Base-by-base conservation (phyloP, 75 land plant genomes). In the Picea sitchensis region DNA sequence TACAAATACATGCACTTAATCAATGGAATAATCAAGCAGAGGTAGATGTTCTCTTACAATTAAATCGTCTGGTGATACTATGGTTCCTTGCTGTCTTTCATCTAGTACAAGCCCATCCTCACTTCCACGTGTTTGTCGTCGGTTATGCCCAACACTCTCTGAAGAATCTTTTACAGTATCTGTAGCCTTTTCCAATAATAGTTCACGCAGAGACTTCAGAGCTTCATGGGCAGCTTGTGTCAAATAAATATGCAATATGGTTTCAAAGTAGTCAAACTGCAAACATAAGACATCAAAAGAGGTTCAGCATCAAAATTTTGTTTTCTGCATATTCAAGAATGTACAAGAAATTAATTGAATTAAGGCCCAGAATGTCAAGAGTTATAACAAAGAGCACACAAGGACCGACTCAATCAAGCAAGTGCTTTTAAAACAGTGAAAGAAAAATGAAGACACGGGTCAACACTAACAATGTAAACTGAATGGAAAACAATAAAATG, bases 251-350 rank as follows among this genome's bases (percentile, higher is more conserved):
- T 85, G 81, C 79, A 97, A 84, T 44, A 97, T 86, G 58, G 98
- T 87, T 79, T 97, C 98, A 65, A 97, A 86, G 84, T 93, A 97
- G 58, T 94, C 94, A 56, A 97, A 89, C 99, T 97, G 92, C 87
- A 87, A 38, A 78, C 60, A 34, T 44, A 1, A 76, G 12, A 63
- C 54, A 78, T 18, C 51, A 5, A 14, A 69, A 18, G n/a, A 20
- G n/a, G 3, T 71, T 64, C 73, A 71, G 54, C 73, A 38, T 71
- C n/a, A 71, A 44, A 44, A n/a, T 18, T 41, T 69, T 41, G 18
- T 15, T 34, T 41, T 51, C 56, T 51, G 56, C 12, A 9, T 47
- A 38, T 44, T n/a, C 36, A 7, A 5, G 9, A 41, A 44, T 41
- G 13, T 41, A 71, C 54, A 8, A n/a, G 11, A 71, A 44, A 20